A percentile compares a stretch with the other conserved stretches of the same genome.
Evolutionary conservation across 2,329 filamentous ascomycete species (phyloP).

Genomic region (Botrytis galanthina): DNA sequence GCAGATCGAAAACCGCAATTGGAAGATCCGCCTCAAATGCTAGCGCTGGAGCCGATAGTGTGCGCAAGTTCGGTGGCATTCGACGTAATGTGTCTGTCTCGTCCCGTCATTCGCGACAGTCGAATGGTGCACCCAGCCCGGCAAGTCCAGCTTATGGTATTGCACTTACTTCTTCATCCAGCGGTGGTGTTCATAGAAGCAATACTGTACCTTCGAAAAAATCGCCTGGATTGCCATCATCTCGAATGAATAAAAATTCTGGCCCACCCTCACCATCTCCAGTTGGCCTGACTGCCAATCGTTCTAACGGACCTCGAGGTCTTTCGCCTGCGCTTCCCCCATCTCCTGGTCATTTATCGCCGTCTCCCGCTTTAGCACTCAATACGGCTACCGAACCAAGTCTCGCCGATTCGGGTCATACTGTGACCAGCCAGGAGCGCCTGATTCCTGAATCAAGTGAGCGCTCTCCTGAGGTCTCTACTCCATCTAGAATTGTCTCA

Average conservation of each 20-base stretch:
- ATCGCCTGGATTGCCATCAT: conserved; percentile 68
- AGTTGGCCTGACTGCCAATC: conserved; percentile 24
- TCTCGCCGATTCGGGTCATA: conserved; percentile 29
- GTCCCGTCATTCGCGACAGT: conserved; percentile 78
- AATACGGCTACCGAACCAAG: conserved; percentile 27
- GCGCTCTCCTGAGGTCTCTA: conserved; percentile 30
- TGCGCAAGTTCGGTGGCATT: conserved; percentile 75
- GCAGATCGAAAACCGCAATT: conserved; percentile 57
- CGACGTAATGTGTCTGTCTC: conserved; percentile 89
- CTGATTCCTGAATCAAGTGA: conserved; percentile 40
- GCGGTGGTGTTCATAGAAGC: conserved; percentile 66
- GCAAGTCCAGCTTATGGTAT: conserved; percentile 56
- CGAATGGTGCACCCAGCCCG: conserved; percentile 68
- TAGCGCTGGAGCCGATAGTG: conserved; percentile 83
- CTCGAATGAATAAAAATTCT: conserved; percentile 61
- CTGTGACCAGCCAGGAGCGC: conserved; percentile 48
- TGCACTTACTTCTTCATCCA: conserved; percentile 55
- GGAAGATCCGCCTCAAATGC: conserved; percentile 80
- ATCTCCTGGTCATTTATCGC: conserved; percentile 25
- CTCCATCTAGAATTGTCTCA: conserved; percentile 67
- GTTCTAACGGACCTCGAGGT: conserved; percentile 28
- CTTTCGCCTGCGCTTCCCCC: conserved; percentile 28
- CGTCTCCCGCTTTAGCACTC: conserved; percentile 29
- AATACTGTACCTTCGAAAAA: conserved; percentile 93
- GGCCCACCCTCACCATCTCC: conserved; percentile 47